Evolutionary conservation across 2,329 filamentous ascomycete genomes (phyloP).

Genomic region (Colletotrichum orbiculare): DNA sequence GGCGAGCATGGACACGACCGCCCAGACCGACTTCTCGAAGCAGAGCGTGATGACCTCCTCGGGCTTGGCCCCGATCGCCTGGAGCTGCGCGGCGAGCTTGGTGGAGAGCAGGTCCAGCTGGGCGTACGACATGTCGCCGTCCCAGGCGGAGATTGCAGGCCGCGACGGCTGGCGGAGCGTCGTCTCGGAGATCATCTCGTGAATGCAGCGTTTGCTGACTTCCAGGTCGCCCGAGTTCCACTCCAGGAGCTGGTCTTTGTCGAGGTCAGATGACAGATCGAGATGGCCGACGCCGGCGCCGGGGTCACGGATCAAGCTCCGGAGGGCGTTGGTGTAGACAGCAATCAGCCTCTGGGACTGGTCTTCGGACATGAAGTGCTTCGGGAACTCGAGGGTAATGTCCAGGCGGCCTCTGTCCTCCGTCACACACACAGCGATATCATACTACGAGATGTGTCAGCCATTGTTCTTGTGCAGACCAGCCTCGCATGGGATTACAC

Average conservation of each 20-base stretch:
- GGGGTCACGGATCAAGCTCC: background rate
- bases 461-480: background rate
- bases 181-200: conserved; percentile 19
- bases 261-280: conserved; percentile 11
- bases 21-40: conserved; percentile 44
- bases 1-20: conserved; percentile 44
- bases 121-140: conserved; percentile 38
- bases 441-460: background rate
- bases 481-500: background rate
- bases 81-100: conserved; percentile 34
- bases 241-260: conserved; percentile 2
- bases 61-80: conserved; percentile 34
- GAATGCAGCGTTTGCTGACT: conserved; percentile 30
- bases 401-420: background rate
- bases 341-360: conserved; percentile 8
- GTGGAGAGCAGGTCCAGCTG: conserved; percentile 38
- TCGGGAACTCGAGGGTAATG: conserved; percentile 13
- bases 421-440: conserved; percentile 19
- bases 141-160: conserved; percentile 39
- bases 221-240: conserved; percentile 5
- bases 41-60: conserved; percentile 41
- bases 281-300: background rate
- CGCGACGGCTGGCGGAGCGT: background rate
- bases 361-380: conserved; percentile 17
- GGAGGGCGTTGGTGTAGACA: background rate